Evolutionary conservation across 2,329 filamentous ascomycete species (phyloP), one percentile per base, ranked within the genome.

Genomic region (Volutella citrinella): DNA sequence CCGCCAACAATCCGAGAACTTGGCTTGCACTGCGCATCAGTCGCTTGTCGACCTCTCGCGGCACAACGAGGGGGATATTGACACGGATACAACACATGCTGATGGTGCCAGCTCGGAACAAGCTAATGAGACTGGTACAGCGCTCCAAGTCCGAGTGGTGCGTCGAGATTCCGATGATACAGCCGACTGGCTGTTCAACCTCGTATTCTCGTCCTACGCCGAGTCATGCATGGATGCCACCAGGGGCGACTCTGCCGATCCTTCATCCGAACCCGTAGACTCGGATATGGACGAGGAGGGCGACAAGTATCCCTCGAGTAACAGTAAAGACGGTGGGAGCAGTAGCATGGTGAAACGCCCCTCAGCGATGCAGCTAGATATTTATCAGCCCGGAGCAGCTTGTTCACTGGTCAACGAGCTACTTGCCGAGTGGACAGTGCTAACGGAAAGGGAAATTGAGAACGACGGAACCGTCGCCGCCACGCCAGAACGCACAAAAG

Each of bases 381-480:
- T 23, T 18, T 33, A 33, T 19, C 9, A 33, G 6, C 31, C 31
- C 6, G 31, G 21, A 4, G n/a, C 14, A 18, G 19, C 31, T 10
- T 20, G 24, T 14, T 27, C 24, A 12, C 24, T 33, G 5, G 24
- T 33, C 13, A 14, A 33, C 13, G 12, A 27, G 17, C 31, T 33
- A 11, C 16, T 33, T 27, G 31, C 31, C 9, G 31, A 27, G 8
- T 33, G 24, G 31, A 33, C 31, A 4, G 13, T 27, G 11, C 13
- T 27, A 12, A 21, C 31, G 10, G 19, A n/a, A 15, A 30, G 23
- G 28, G 28, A 30, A 17, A 30, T 30, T 15, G 28, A 30, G n/a
- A 30, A 20, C 10, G 14, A 16, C 19, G 23, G 19, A 4, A 23
- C 10, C 7, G 28, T 22, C 16, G 6, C 4, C 4, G 19, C 7